phyloP scores from a whole-genome alignment of 2,329 filamentous ascomycete species.

The Fusarium tupiense region DNA sequence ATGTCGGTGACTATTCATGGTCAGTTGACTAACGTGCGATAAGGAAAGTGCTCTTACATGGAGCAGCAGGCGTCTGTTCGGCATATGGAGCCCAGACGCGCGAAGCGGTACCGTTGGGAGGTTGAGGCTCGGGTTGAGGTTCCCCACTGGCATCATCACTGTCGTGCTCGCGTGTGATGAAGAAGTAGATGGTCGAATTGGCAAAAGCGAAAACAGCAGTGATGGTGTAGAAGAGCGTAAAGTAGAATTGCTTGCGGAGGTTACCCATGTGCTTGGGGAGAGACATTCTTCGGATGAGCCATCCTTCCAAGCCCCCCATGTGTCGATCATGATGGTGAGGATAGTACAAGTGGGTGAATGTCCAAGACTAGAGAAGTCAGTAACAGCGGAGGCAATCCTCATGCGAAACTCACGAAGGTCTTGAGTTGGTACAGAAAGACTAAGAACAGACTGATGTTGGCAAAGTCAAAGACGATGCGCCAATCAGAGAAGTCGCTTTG shows the following conservation, averaged over 20 bases:
- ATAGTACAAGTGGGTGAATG: constrained; percentile 61
- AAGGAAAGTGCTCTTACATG: constrained; percentile 32
- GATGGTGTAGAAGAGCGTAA: constrained; percentile 61
- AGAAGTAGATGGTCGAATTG: constrained; percentile 63
- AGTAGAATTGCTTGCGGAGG: constrained; percentile 57
- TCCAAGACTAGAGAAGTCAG: constrained; percentile 55
- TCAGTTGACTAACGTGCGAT: constrained; percentile 38
- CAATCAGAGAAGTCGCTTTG: constrained; percentile 52
- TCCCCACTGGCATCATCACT: constrained; percentile 23
- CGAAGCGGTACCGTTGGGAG: constrained; percentile 11
- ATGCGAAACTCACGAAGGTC: constrained; percentile 54
- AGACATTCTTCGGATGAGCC: constrained; percentile 54
- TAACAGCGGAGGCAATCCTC: neutral
- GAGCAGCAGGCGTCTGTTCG: constrained; percentile 22
- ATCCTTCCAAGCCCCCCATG: constrained; percentile 49
- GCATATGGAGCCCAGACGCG: constrained; percentile 11
- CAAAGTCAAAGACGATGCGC: constrained; percentile 61
- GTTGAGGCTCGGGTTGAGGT: constrained; percentile 3
- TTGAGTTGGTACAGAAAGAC: constrained; percentile 58
- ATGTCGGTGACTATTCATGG: constrained; percentile 55
- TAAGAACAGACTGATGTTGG: constrained; percentile 54
- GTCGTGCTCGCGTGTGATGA: constrained; percentile 49
- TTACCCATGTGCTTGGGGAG: constrained; percentile 55
- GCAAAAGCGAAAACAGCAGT: constrained; percentile 59
- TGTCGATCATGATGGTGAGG: constrained; percentile 51